Evolutionary conservation across 2,329 filamentous ascomycete species (phyloP).

Genomic region (Alternaria longipes): DNA sequence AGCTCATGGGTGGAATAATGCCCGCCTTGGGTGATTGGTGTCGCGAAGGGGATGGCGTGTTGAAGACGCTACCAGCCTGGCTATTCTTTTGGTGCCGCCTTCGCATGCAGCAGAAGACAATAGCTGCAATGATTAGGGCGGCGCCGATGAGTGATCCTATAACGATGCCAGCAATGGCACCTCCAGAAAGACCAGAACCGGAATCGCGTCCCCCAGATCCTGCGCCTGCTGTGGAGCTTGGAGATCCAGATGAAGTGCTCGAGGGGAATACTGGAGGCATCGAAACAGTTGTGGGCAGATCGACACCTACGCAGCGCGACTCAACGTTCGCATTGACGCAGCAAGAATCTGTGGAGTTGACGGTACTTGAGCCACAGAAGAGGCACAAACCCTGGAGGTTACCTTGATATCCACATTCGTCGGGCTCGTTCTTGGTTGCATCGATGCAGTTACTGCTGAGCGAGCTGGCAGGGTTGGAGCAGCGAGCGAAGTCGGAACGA

Average conservation of each 20-base stretch:
- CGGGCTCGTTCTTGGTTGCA: constrained; percentile 80
- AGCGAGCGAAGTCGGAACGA: constrained; percentile 90
- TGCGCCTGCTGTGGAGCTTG: constrained; percentile 43
- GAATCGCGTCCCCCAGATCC: constrained; percentile 43
- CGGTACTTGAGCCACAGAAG: constrained; percentile 83
- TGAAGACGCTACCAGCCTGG: constrained; percentile 79
- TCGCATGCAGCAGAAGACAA: constrained; percentile 67
- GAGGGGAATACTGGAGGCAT: constrained; percentile 68
- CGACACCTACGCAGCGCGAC: constrained; percentile 76
- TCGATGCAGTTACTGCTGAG: constrained; percentile 78
- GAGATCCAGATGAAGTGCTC: constrained; percentile 66
- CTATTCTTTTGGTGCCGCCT: constrained; percentile 66
- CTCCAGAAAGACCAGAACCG: constrained; percentile 72
- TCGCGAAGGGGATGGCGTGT: constrained; percentile 80
- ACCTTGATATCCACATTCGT: constrained; percentile 84
- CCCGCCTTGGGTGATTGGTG: constrained; percentile 36
- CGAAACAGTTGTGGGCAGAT: constrained; percentile 74
- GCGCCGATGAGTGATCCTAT: constrained; percentile 79
- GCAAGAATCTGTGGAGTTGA: constrained; percentile 94
- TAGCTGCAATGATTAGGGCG: constrained; percentile 71
- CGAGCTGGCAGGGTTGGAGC: constrained; percentile 81
- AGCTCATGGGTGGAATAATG: constrained; percentile 54
- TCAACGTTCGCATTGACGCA: constrained; percentile 85
- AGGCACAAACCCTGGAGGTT: constrained; percentile 80
- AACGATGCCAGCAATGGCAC: constrained; percentile 89